A percentile compares a stretch with the other conserved stretches of the same genome.
Conservation (phyloP, 2,329 filamentous ascomycete genomes). For the Hypoxylon sp. region DNA sequence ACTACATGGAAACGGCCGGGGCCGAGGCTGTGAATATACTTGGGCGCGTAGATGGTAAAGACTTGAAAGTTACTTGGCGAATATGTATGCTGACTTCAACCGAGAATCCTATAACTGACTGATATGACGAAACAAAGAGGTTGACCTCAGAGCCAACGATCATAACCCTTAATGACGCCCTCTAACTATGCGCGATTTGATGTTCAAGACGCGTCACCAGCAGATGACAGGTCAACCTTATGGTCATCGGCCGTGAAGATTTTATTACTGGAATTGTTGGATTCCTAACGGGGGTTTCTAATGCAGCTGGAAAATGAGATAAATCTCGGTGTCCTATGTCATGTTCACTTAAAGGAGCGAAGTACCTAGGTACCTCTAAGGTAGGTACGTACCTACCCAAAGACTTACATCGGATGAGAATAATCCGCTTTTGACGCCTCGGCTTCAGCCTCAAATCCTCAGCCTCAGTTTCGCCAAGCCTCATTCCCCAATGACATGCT, state of each 20-base stretch:
- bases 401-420: conserved; percentile 27
- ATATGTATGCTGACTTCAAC: conserved; percentile 2
- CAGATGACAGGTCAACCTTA: not conserved
- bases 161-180: not conserved
- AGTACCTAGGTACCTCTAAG: not conserved
- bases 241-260: not conserved
- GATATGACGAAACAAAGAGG: conserved; percentile 11
- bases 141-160: conserved; percentile 18
- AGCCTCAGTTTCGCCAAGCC: conserved; percentile 34
- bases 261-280: too few relatives aligned
- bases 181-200: conserved; percentile 2
- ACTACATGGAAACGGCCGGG: not conserved
- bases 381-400: too few relatives aligned
- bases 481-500: conserved; percentile 28
- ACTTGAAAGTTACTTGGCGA: conserved; percentile 3
- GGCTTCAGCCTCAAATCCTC: conserved; percentile 20
- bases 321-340: not conserved
- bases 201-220: not conserved
- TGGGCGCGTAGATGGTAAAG: conserved; percentile 23
- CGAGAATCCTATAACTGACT: conserved; percentile 7
- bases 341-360: not conserved
- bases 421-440: conserved; percentile 28
- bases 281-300: not conserved
- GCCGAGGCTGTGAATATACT: conserved; percentile 23
- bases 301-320: not conserved